Evolutionary conservation across 345 rosid species (phyloP).

Genomic region (Toxicodendron radicans): DNA sequence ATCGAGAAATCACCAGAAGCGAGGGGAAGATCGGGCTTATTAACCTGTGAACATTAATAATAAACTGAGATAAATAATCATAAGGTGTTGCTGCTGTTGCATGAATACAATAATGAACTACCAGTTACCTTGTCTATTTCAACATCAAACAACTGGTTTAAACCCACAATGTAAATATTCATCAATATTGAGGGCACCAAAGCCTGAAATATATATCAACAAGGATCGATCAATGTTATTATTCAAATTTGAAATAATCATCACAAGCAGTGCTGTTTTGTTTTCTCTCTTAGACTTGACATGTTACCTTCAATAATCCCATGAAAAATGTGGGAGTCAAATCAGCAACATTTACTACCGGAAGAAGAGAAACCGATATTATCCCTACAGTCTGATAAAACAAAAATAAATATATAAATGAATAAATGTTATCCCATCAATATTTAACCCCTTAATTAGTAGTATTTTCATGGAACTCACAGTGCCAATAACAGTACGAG

Average conservation of each 20-base stretch:
- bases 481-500: constrained; percentile 40
- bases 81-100: too few relatives aligned
- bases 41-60: constrained; percentile 20
- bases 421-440: neutral
- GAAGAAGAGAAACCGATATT: constrained; percentile 34
- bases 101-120: too few relatives aligned
- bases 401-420: neutral
- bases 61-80: neutral
- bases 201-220: constrained; percentile 21
- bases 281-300: neutral
- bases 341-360: constrained; percentile 24
- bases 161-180: constrained; percentile 35
- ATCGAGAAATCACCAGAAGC: constrained; percentile 38
- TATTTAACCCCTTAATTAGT: neutral
- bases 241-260: neutral
- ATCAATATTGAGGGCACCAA: constrained; percentile 27
- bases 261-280: neutral
- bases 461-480: constrained; percentile 14
- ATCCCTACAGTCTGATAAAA: constrained; percentile 27
- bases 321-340: constrained; percentile 29
- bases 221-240: neutral
- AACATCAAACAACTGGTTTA: constrained; percentile 34
- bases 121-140: constrained; percentile 35
- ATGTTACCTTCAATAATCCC: constrained; percentile 32
- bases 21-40: constrained; percentile 39